Evolutionary conservation across 176 grass and related monocot genomes (phyloP), one percentile per base, ranked within the genome.

Genomic region (Neostapfia colusana): DNA sequence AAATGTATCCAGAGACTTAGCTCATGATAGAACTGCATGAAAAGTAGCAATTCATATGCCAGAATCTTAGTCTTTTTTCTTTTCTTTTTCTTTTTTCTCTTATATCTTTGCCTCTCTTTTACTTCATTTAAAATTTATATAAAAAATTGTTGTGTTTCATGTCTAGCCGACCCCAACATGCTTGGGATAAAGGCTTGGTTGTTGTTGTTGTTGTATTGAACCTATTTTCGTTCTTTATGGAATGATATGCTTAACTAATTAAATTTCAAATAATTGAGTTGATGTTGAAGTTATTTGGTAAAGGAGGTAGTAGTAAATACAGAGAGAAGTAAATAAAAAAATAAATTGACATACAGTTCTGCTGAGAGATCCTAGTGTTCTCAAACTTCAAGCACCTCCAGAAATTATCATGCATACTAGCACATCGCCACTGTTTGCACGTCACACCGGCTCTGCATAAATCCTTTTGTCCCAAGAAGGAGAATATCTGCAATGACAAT

Each of bases 331-430:
- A 54, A 72, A 48, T 42, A 81, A 79, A 74, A 55, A 54, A 72
- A 48, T 42, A 81, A 79, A 74, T 69, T 54, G n/a, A 67, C 91
- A 79, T 95, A 99, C 95, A 99, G 80, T 95, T 99, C 55, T 82
- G 83, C 45, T 70, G 73, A 84, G 91, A 88, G 75, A 99, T 95
- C 41, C 79, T 69, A 67, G 90, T 85, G 60, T 88, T 92, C 56
- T 90, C 80, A 75, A 99, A 95, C 63, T 92, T 86, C 34, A 99
- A 88, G 83, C 83, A 92, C 78, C 76, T 92, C 95, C 95, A 99
- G 67, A 99, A 99, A 54, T 99, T 87, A 17, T 87, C 89, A 68
- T 95, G 91, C 18, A 80, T 74, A 79, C 91, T 99, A 77, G 91
- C 87, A 26, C 36, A 63, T 57, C 79, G 72, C 95, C 95, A 99